Conservation (phyloP, 805 yeast genomes). For the Myxozyma nipponensis region DNA sequence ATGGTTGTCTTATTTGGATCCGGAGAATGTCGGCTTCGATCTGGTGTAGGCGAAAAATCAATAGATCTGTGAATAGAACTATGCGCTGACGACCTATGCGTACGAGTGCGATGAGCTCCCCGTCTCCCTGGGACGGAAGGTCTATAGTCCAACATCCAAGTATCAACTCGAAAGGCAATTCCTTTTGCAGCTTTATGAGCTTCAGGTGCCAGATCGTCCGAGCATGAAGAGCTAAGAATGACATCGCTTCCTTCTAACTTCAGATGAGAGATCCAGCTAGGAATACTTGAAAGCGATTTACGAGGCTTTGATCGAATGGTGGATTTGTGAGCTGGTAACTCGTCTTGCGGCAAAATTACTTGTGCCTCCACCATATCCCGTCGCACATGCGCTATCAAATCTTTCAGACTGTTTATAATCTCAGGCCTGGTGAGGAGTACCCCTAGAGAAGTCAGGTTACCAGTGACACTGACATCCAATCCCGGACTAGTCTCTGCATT, state of each 20-base stretch:
- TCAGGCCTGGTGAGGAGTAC: conserved; percentile 26
- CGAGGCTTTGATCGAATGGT: background rate
- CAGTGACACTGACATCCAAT: conserved; percentile 21
- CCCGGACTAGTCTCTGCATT: conserved; percentile 24
- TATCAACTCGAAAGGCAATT: conserved; percentile 16
- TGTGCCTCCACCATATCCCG: conserved; percentile 4
- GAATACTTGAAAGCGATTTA: conserved; percentile 22
- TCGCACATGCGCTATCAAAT: conserved; percentile 16
- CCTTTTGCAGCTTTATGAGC: conserved; percentile 17
- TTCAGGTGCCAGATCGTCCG: conserved; percentile 5
- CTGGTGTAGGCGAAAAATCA: background rate
- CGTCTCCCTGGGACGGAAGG: conserved; percentile 4
- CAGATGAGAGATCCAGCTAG: conserved; percentile 33
- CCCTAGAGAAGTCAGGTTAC: conserved; percentile 14
- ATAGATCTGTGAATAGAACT: background rate
- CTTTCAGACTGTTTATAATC: conserved; percentile 22
- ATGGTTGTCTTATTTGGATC: conserved; percentile 1
- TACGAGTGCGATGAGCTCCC: conserved; percentile 1
- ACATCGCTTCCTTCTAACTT: conserved; percentile 34
- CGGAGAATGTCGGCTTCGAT: background rate
- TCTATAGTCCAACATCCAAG: conserved; percentile 24
- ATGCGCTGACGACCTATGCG: conserved; percentile 1
- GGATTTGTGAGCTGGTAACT: background rate
- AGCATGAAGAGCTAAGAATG: conserved; percentile 17
- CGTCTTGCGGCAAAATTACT: background rate